phyloP scores from a whole-genome alignment of 2,329 filamentous ascomycete genomes.

The Xylaria sp. region DNA sequence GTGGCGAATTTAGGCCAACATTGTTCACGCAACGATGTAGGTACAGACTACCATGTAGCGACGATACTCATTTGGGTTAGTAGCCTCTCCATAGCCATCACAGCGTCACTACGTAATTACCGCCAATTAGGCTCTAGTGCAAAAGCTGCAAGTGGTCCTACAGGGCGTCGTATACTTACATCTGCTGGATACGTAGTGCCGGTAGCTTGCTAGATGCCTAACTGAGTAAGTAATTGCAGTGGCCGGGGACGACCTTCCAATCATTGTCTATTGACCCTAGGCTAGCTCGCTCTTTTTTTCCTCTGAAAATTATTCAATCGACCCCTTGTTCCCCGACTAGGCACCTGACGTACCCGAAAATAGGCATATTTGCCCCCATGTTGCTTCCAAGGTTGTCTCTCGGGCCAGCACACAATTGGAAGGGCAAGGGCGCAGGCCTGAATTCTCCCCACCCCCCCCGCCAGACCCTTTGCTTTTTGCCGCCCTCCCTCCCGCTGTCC shows the following conservation, averaged over 20 bases:
- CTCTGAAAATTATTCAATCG: constrained; percentile 32
- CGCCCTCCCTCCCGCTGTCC: constrained; percentile 10
- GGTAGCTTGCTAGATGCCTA: not conserved
- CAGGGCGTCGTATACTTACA: not conserved
- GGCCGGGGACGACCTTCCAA: constrained; percentile 6
- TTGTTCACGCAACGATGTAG: not conserved
- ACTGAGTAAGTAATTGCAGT: not conserved
- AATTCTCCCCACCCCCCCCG: constrained; percentile 16
- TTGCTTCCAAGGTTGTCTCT: constrained; percentile 23
- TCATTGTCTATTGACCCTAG: not conserved
- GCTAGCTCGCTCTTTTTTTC: not conserved
- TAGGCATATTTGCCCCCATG: constrained; percentile 31
- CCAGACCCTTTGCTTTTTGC: constrained; percentile 13
- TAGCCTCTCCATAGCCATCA: not conserved
- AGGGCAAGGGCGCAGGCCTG: constrained; percentile 1
- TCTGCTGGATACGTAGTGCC: too few relatives aligned
- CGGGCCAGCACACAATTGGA: constrained; percentile 19
- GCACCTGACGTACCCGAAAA: constrained; percentile 27
- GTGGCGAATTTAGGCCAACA: constrained; percentile 3
- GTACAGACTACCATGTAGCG: too few relatives aligned
- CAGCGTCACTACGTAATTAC: too few relatives aligned
- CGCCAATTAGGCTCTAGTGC: not conserved
- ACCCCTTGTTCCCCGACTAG: constrained; percentile 21
- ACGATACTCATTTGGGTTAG: too few relatives aligned
- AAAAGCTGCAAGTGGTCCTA: constrained; percentile 15